Evolutionary conservation across 2,329 filamentous ascomycete species (phyloP), one percentile per base, ranked within the genome.

Genomic region (Botrytis fragariae): DNA sequence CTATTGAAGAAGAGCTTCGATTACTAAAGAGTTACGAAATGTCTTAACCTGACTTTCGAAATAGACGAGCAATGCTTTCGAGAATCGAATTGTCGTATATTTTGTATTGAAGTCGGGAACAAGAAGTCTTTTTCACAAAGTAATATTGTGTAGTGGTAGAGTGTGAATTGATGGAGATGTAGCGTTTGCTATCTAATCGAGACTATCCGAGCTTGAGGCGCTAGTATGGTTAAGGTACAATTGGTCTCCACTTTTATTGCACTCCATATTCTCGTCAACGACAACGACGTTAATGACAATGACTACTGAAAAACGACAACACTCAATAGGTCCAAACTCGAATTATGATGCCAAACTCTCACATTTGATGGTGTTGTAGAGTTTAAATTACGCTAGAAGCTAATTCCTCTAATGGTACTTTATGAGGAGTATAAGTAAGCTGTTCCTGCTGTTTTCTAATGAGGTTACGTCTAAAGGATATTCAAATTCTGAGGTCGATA

Each of bases 1-100:
- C 69, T 72, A 22, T 72, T 60, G 61, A 65, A 62, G 72, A 65
- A 62, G 61, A 54, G 45, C 67, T 73, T 57, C 44, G 44, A 37
- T 32, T 12, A 18, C 22, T 20, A 7, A 4, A 45, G 25, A 45
- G 20, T n/a, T 9, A 22, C 42, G 10, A 25, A 42, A 32, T 35
- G 7, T 37, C 54, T 37, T 0, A n/a, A 57, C 1, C n/a, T 44
- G 22, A 32, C 4, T 25, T 44, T 25, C 25, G 5, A n/a, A 12
- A 61, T 20, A 20, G n/a, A 22, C 45, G 57, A 25, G 6, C 39
- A 22, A 70, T 22, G 8, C 20, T 14, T 25, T n/a, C 35, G 35
- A 54, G 16, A 29, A 32, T 16, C 9, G 10, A 42, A 69, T 10
- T 29, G 10, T 4, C 9, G n/a, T n/a, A 6, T 51, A 1, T 51